phyloP scores from a whole-genome alignment of 768 basidiomycete species.

The Mycena leptocephala region DNA sequence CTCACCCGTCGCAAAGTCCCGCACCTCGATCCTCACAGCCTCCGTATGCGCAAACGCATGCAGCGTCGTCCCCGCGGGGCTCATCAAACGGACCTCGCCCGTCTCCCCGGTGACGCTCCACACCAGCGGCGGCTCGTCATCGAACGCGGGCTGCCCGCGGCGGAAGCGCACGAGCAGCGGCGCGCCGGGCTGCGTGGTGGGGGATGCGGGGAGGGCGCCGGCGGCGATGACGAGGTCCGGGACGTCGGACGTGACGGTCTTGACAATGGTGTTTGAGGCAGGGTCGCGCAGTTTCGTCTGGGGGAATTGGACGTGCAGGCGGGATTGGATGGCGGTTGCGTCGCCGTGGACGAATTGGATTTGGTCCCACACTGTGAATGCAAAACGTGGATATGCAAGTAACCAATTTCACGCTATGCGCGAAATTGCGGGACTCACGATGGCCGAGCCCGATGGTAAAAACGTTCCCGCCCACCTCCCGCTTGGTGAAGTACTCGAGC shows the following conservation, averaged over 20 bases:
- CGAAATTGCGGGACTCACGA: constrained; percentile 15
- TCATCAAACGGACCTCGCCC: constrained; percentile 25
- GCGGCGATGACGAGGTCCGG: constrained; percentile 37
- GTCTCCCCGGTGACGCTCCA: constrained; percentile 36
- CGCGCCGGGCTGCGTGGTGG: constrained; percentile 30
- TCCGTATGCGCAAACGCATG: not conserved
- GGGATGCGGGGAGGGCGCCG: constrained; percentile 21
- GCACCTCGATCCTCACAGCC: not conserved
- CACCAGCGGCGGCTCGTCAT: constrained; percentile 17
- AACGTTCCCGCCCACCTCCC: constrained; percentile 16
- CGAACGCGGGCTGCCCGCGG: constrained; percentile 12
- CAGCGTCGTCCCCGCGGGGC: not conserved
- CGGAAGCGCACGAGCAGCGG: constrained; percentile 33
- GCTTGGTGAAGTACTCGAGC: constrained; percentile 23
- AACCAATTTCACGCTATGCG: constrained; percentile 19
- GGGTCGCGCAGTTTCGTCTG: constrained; percentile 27
- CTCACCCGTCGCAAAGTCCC: not conserved
- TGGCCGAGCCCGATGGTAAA: constrained; percentile 27
- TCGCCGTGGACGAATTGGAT: constrained; percentile 37
- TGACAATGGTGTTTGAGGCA: constrained; percentile 25
- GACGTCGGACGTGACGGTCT: constrained; percentile 23
- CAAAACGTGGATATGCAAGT: too few species aligned
- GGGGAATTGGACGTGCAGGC: constrained; percentile 24
- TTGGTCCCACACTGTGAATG: constrained; percentile 30
- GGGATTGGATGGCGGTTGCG: not conserved